A percentile compares a stretch with the other conserved stretches of the same genome.
phyloP scores from a whole-genome alignment of 73 alveolate genomes.

The Symbiodinium natans region DNA sequence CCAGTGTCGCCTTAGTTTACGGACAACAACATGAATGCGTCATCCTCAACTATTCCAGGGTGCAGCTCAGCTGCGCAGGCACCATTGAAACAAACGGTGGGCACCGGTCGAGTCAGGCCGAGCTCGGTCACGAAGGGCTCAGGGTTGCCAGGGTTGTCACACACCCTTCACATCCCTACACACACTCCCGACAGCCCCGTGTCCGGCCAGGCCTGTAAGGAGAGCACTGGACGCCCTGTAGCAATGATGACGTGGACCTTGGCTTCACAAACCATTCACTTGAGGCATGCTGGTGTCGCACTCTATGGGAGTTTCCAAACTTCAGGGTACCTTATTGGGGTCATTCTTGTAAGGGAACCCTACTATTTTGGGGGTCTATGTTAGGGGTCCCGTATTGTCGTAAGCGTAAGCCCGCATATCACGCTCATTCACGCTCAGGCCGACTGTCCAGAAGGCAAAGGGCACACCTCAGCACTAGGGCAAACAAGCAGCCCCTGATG shows the following conservation, averaged over 20 bases:
- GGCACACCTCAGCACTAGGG: not conserved
- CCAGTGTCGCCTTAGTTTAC: constrained; percentile 34
- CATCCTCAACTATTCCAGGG: not conserved
- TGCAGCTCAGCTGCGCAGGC: not conserved
- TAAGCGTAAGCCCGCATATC: too few relatives aligned
- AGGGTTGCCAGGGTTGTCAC: not conserved
- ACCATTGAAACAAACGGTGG: constrained; percentile 66
- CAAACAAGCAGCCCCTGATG: not conserved
- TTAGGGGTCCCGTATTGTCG: too few relatives aligned
- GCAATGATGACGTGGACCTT: constrained; percentile 69
- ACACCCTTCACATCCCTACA: too few relatives aligned
- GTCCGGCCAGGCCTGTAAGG: constrained; percentile 62
- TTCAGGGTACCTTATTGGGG: too few relatives aligned
- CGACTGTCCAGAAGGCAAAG: not conserved
- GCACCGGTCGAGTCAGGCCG: constrained; percentile 78
- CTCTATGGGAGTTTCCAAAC: too few relatives aligned
- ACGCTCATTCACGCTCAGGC: too few relatives aligned
- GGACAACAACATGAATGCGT: not conserved
- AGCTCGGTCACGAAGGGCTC: constrained; percentile 34
- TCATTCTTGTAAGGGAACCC: too few relatives aligned
- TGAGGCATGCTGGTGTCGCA: too few relatives aligned
- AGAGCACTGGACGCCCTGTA: constrained; percentile 48
- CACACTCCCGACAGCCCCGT: too few relatives aligned
- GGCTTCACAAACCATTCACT: not conserved
- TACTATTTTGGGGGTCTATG: too few relatives aligned